These are phyloP conservation scores for Aspergillus ochraceus DNA, from an alignment of 2,329 filamentous ascomycete species.

Conservation along the genomic window DNA sequence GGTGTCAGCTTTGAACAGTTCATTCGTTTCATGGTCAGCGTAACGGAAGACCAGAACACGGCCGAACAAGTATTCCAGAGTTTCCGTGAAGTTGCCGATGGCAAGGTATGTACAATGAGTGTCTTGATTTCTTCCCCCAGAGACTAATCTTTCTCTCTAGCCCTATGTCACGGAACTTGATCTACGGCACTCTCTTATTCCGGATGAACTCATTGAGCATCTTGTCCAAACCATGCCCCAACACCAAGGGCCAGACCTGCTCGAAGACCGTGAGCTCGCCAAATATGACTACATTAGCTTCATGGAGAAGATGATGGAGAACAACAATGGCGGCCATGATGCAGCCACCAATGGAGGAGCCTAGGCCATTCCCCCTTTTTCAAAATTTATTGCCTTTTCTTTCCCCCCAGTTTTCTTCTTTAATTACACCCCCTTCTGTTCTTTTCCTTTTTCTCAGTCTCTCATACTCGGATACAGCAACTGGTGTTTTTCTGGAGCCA, in stretches of 20 bases:
- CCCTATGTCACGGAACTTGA: conserved; percentile 98
- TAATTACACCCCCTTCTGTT: conserved; percentile 10
- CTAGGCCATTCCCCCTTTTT: conserved; percentile 3
- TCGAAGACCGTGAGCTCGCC: conserved; percentile 76
- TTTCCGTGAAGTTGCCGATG: conserved; percentile 95
- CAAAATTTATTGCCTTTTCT: conserved; percentile 7
- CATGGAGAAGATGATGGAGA: conserved; percentile 80
- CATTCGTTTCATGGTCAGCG: conserved; percentile 98
- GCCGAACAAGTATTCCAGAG: conserved; percentile 98
- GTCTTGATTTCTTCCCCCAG: neutral
- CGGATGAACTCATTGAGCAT: conserved; percentile 95
- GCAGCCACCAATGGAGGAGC: conserved; percentile 21
- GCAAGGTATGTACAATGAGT: conserved; percentile 63
- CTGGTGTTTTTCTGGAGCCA: conserved; percentile 27
- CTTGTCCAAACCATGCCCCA: conserved; percentile 81
- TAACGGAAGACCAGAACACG: conserved; percentile 98
- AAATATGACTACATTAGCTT: conserved; percentile 98
- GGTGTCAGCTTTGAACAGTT: conserved; percentile 97
- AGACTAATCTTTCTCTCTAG: conserved; percentile 33
- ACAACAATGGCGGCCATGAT: conserved; percentile 30
- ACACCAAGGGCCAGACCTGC: conserved; percentile 81
- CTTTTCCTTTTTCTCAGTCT: conserved; percentile 13
- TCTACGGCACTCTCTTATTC: conserved; percentile 88
- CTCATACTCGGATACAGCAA: conserved; percentile 18
- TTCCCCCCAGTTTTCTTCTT: conserved; percentile 12